Evolutionary conservation across 768 basidiomycete genomes (phyloP).

Genomic region (Gyrodon lividus): DNA sequence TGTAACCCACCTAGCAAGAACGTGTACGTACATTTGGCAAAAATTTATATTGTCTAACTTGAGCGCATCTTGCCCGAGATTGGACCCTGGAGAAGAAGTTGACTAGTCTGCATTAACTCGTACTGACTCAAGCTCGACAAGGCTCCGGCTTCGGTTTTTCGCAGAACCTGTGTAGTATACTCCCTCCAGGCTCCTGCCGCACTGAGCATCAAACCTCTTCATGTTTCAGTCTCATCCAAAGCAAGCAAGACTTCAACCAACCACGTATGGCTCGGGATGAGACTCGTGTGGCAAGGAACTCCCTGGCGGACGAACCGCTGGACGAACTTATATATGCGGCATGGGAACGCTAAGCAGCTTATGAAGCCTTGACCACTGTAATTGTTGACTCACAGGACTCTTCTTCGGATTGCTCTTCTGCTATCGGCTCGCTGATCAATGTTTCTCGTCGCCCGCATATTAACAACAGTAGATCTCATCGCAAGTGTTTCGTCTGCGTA

Average conservation of each 20-base stretch:
- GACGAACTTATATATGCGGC: no score
- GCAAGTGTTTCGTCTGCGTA: not conserved
- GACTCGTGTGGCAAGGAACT: no score
- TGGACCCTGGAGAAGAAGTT: not conserved
- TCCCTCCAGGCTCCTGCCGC: no score
- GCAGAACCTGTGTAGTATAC: no score
- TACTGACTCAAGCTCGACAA: not conserved
- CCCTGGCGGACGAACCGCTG: no score
- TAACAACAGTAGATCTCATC: constrained; percentile 34
- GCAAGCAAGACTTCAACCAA: no score
- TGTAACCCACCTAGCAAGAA: constrained; percentile 1
- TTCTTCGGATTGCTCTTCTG: constrained; percentile 20
- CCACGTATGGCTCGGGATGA: no score
- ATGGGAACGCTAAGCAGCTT: no score
- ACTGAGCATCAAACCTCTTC: no score
- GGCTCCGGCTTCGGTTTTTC: no score
- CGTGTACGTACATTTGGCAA: constrained; percentile 11
- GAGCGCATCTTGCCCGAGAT: not conserved
- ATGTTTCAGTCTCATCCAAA: no score
- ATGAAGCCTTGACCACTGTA: no score
- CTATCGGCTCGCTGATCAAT: constrained; percentile 27
- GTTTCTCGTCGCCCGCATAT: constrained; percentile 32
- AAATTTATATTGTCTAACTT: not conserved
- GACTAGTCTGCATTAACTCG: not conserved
- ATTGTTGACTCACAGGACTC: not conserved